phyloP scores from a whole-genome alignment of 768 basidiomycete species.

The Pleurotus pulmonarius region DNA sequence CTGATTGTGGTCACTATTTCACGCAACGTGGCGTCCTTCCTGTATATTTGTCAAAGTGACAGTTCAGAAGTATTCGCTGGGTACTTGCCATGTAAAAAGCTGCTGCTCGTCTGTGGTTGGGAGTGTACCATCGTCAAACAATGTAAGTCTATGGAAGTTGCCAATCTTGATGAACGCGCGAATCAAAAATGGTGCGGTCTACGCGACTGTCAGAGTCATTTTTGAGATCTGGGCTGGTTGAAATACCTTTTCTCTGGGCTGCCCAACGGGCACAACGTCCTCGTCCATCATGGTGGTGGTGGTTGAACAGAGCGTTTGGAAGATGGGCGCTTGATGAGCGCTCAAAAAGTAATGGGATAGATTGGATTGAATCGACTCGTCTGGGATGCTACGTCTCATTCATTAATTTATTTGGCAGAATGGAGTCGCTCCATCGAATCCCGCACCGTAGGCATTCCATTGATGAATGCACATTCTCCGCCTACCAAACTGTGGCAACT shows the following conservation, averaged over 20 bases:
- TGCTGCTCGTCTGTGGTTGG: conserved; percentile 83
- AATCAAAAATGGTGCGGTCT: conserved; percentile 82
- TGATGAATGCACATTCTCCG: too few relatives aligned
- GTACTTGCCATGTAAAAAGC: conserved; percentile 69
- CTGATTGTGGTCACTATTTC: conserved; percentile 79
- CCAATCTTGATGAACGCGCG: conserved; percentile 82
- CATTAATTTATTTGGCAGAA: too few relatives aligned
- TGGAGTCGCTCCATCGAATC: too few relatives aligned
- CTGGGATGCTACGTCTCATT: too few relatives aligned
- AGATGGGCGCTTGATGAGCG: too few relatives aligned
- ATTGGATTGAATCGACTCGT: too few relatives aligned
- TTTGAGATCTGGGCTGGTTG: too few relatives aligned
- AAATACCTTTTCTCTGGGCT: conserved; percentile 61
- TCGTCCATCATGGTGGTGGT: conserved; percentile 19
- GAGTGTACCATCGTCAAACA: conserved; percentile 75
- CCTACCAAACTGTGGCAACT: too few relatives aligned
- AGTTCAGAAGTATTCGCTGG: not conserved
- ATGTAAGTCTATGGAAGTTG: conserved; percentile 64
- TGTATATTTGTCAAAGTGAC: conserved; percentile 19
- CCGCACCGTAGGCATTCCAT: too few relatives aligned
- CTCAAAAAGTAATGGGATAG: too few relatives aligned
- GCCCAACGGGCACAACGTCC: conserved; percentile 40
- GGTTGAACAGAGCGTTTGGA: too few relatives aligned
- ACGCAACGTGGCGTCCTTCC: conserved; percentile 80
- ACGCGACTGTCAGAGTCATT: too few relatives aligned